phyloP scores from a whole-genome alignment of 2,329 filamentous ascomycete species.

The Thielaviopsis musarum region DNA sequence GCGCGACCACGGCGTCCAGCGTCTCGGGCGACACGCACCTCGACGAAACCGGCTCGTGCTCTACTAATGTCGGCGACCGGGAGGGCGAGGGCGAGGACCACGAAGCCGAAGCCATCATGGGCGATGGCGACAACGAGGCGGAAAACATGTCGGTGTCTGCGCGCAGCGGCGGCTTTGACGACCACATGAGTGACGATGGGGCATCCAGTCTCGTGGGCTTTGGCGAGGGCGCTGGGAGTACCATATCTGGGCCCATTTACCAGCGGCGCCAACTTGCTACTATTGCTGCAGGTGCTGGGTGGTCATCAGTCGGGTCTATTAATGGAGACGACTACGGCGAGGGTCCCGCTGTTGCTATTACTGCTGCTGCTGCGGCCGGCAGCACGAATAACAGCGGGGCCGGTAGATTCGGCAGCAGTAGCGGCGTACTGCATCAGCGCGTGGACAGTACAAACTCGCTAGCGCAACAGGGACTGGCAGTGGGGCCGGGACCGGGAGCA shows the following conservation, averaged over 20 bases:
- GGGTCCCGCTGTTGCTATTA: background rate
- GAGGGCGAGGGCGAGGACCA: slow-evolving; percentile 48
- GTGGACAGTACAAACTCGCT: slow-evolving; percentile 8
- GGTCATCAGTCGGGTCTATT: slow-evolving; percentile 1
- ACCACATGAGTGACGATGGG: slow-evolving; percentile 74
- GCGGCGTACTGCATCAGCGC: slow-evolving; percentile 3
- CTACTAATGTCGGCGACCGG: slow-evolving; percentile 31
- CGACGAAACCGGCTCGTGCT: slow-evolving; percentile 25
- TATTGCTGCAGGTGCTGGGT: background rate
- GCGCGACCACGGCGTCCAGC: slow-evolving; percentile 60
- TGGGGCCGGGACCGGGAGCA: background rate
- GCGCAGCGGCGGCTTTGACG: slow-evolving; percentile 37
- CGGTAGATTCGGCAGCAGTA: background rate
- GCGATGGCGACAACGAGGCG: slow-evolving; percentile 36
- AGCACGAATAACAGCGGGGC: background rate
- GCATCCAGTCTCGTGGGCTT: slow-evolving; percentile 77
- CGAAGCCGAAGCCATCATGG: slow-evolving; percentile 42
- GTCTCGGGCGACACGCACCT: slow-evolving; percentile 32
- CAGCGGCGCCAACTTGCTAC: slow-evolving; percentile 25
- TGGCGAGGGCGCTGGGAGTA: slow-evolving; percentile 77
- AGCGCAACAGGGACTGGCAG: background rate
- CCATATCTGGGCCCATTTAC: slow-evolving; percentile 64
- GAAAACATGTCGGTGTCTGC: slow-evolving; percentile 37
- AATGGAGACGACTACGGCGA: slow-evolving; percentile 1
- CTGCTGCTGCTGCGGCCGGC: background rate